Evolutionary conservation across 768 basidiomycete genomes (phyloP).

Genomic region (Dendrothele bispora): DNA sequence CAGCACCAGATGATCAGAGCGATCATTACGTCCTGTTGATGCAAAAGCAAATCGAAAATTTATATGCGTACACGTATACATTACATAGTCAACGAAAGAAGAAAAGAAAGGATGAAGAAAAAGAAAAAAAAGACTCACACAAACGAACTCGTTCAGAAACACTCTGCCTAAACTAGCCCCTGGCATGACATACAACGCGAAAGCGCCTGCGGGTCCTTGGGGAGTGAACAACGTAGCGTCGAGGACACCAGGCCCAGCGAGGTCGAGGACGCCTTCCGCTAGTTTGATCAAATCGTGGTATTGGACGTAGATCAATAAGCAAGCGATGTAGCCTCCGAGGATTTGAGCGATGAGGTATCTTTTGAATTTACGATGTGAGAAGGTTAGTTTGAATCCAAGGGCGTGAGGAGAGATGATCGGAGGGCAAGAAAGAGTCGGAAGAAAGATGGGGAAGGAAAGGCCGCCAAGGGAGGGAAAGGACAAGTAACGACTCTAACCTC

Average conservation of each 20-base stretch:
- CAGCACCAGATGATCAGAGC: conserved; percentile 51
- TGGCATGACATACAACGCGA: conserved; percentile 48
- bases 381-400: neutral
- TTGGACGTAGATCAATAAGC: conserved; percentile 59
- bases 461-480: neutral
- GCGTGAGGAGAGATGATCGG: too few relatives aligned
- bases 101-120: too few relatives aligned
- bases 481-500: conserved; percentile 35
- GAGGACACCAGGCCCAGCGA: conserved; percentile 24
- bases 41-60: too few relatives aligned
- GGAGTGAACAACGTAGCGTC: conserved; percentile 34
- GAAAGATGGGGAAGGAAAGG: conserved; percentile 1
- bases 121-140: too few relatives aligned
- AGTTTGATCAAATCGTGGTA: conserved; percentile 55
- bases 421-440: too few relatives aligned
- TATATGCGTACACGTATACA: conserved; percentile 63
- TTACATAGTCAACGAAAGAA: neutral
- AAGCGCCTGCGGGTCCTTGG: conserved; percentile 50
- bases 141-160: conserved; percentile 58
- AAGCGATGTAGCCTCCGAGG: conserved; percentile 64
- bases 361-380: conserved; percentile 26
- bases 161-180: conserved; percentile 43
- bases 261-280: conserved; percentile 33
- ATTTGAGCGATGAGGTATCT: conserved; percentile 71
- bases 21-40: conserved; percentile 42